Conservation (phyloP, 2,329 filamentous ascomycete species). For the Phialophora tarda region DNA sequence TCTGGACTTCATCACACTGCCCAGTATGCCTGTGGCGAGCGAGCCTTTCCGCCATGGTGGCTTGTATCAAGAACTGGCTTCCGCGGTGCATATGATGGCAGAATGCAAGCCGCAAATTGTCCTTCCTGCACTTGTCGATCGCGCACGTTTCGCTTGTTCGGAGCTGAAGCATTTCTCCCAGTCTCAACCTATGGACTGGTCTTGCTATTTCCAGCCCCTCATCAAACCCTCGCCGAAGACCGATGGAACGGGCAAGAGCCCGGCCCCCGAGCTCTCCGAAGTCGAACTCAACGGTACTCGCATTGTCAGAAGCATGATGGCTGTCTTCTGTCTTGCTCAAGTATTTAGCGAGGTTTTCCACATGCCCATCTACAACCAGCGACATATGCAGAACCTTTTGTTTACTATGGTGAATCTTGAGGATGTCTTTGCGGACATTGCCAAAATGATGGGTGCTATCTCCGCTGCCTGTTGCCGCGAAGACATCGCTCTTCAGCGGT, state of each 20-base stretch:
- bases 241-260: slow-evolving; percentile 28
- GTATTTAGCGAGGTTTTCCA: slow-evolving; percentile 77
- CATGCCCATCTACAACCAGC: slow-evolving; percentile 65
- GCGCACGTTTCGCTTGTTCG: slow-evolving; percentile 72
- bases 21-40: slow-evolving; percentile 67
- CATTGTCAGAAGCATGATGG: slow-evolving; percentile 77
- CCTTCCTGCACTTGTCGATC: slow-evolving; percentile 77
- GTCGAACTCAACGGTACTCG: slow-evolving; percentile 69
- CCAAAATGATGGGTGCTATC: slow-evolving; percentile 76
- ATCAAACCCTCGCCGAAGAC: slow-evolving; percentile 46
- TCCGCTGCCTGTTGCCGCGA: slow-evolving; percentile 83
- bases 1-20: slow-evolving; percentile 80
- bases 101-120: slow-evolving; percentile 81
- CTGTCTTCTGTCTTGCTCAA: slow-evolving; percentile 75
- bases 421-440: slow-evolving; percentile 78
- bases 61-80: slow-evolving; percentile 69
- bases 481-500: slow-evolving; percentile 74
- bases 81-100: slow-evolving; percentile 76
- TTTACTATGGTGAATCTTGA: slow-evolving; percentile 81
- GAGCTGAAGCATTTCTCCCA: slow-evolving; percentile 68
- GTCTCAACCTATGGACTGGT: slow-evolving; percentile 53
- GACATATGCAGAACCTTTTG: slow-evolving; percentile 66
- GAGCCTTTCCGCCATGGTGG: slow-evolving; percentile 55
- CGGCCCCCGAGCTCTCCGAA: slow-evolving; percentile 43
- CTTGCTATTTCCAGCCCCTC: slow-evolving; percentile 71